Percentiles rank a stretch among this genome's conserved stretches.
Evolutionary conservation across 2,329 filamentous ascomycete species (phyloP).

Genomic region (Fusarium citri): DNA sequence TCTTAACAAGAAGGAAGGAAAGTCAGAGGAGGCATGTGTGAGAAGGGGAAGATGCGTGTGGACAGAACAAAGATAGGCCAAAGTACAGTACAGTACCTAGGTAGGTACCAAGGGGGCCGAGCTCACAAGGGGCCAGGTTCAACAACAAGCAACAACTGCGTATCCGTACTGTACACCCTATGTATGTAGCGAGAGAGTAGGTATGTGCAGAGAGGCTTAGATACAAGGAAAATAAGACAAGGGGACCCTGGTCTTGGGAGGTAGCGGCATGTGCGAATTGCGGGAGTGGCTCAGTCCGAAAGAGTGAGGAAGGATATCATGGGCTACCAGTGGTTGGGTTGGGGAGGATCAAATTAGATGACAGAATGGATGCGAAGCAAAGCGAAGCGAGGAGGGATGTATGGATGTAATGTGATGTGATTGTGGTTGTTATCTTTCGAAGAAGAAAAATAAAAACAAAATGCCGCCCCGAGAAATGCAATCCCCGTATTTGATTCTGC

Average conservation of each 20-base stretch:
- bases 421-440: not conserved
- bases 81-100: slow-evolving; percentile 1
- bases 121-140: slow-evolving; percentile 32
- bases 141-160: slow-evolving; percentile 21
- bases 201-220: slow-evolving; percentile 25
- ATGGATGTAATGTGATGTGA: not conserved
- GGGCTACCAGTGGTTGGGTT: slow-evolving; percentile 38
- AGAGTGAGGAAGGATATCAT: slow-evolving; percentile 29
- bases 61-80: slow-evolving; percentile 33
- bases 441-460: slow-evolving; percentile 23
- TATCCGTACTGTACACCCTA: slow-evolving; percentile 12
- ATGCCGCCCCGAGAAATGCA: slow-evolving; percentile 31
- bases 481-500: slow-evolving; percentile 28
- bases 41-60: slow-evolving; percentile 35
- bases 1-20: slow-evolving; percentile 25
- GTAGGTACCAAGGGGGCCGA: slow-evolving; percentile 23
- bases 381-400: slow-evolving; percentile 8
- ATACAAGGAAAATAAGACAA: slow-evolving; percentile 34
- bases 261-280: slow-evolving; percentile 38
- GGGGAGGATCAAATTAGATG: slow-evolving; percentile 38
- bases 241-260: slow-evolving; percentile 26
- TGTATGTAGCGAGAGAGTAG: slow-evolving; percentile 27
- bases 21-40: slow-evolving; percentile 36
- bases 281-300: slow-evolving; percentile 42
- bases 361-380: slow-evolving; percentile 16